Percentiles rank a stretch among this genome's conserved stretches.
Evolutionary conservation across 2,329 filamentous ascomycete genomes (phyloP).

Genomic region (Exophiala calicioides): DNA sequence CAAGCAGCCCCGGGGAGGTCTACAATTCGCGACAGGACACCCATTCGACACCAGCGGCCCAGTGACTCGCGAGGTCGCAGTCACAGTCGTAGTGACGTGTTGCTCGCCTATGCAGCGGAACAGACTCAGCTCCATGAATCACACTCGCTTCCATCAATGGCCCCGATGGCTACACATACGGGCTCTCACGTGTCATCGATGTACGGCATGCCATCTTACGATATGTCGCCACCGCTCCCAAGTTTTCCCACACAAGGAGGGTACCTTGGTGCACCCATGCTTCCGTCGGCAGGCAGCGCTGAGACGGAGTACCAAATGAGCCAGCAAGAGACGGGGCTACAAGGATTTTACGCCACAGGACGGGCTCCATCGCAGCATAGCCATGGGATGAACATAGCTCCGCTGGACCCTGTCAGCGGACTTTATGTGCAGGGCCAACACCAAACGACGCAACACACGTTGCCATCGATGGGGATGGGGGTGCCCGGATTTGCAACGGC

Average conservation of each 20-base stretch:
- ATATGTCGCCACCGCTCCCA: conserved; percentile 16
- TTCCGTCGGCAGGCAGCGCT: conserved; percentile 11
- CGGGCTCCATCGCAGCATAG: conserved; percentile 19
- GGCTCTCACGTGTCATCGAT: conserved; percentile 15
- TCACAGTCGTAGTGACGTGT: conserved; percentile 26
- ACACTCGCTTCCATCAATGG: conserved; percentile 22
- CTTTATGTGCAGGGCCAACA: conserved; percentile 16
- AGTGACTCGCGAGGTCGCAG: conserved; percentile 23
- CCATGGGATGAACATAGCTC: conserved; percentile 19
- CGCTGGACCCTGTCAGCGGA: conserved; percentile 14
- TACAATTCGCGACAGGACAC: conserved; percentile 25
- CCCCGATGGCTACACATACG: conserved; percentile 16
- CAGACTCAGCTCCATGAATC: conserved; percentile 22
- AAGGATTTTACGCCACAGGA: conserved; percentile 16
- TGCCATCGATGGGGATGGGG: conserved; percentile 19
- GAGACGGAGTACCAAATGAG: conserved; percentile 10
- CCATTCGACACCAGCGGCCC: conserved; percentile 28
- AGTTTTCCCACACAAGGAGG: conserved; percentile 16
- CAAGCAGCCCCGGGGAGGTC: conserved; percentile 11
- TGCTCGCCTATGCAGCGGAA: conserved; percentile 28
- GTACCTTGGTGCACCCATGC: conserved; percentile 11
- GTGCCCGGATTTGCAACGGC: conserved; percentile 24
- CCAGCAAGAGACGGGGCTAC: conserved; percentile 12
- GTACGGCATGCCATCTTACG: conserved; percentile 21
- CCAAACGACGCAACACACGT: conserved; percentile 14